These are phyloP conservation scores for Hapsidospora chrysogenum DNA, from an alignment of 495 filamentous ascomycete genomes.

Conservation along the genomic window DNA sequence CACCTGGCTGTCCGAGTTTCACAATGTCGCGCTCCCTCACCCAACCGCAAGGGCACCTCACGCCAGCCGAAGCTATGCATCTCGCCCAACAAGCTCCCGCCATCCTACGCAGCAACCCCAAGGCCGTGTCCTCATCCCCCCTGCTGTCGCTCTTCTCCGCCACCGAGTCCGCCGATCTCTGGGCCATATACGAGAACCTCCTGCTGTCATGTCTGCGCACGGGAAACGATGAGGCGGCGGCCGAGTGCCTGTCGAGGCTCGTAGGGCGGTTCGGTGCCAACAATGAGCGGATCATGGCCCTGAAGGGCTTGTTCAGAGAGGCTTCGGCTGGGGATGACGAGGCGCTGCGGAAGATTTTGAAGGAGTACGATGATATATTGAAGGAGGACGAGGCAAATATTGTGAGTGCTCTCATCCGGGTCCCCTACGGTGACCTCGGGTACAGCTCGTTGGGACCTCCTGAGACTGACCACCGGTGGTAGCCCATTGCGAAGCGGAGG, in stretches of 20 bases:
- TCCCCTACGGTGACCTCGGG: constrained; percentile 1
- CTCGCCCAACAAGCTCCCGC: constrained; percentile 64
- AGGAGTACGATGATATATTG: constrained; percentile 61
- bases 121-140: constrained; percentile 28
- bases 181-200: constrained; percentile 71
- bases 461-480: constrained; percentile 23
- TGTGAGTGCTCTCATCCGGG: no score
- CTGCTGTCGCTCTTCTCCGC: constrained; percentile 35
- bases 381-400: constrained; percentile 64
- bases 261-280: constrained; percentile 60
- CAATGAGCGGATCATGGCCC: constrained; percentile 69
- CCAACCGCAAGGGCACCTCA: no score
- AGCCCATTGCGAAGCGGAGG: constrained; percentile 75
- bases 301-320: constrained; percentile 73
- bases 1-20: no score
- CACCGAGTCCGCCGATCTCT: constrained; percentile 60
- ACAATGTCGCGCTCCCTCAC: no score
- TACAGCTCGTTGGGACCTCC: constrained; percentile 6
- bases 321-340: constrained; percentile 50
- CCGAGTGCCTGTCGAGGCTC: constrained; percentile 53
- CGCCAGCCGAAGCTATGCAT: constrained; percentile 38
- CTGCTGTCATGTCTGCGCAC: constrained; percentile 72
- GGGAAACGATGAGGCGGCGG: constrained; percentile 64
- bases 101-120: constrained; percentile 37
- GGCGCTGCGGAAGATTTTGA: constrained; percentile 49